These are phyloP conservation scores for Westerdykella sp. DNA, from an alignment of 2,329 filamentous ascomycete species.

Conservation along the genomic window DNA sequence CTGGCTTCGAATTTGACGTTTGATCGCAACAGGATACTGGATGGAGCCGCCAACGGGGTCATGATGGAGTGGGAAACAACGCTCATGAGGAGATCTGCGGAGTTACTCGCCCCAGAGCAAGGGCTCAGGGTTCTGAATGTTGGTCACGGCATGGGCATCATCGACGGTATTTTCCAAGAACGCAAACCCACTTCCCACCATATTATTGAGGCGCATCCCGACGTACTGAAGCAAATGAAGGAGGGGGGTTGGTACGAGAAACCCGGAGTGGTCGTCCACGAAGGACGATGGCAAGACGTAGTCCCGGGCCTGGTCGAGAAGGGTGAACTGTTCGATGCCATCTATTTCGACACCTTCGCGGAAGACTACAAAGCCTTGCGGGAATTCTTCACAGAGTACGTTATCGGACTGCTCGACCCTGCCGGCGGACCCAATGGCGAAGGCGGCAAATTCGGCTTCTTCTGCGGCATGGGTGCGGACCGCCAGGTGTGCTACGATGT, in stretches of 20 bases:
- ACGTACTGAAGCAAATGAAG: conserved; percentile 42
- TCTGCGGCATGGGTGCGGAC: conserved; percentile 80
- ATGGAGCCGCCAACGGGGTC: conserved; percentile 46
- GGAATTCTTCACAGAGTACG: conserved; percentile 79
- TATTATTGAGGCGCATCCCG: conserved; percentile 49
- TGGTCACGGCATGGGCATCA: conserved; percentile 48
- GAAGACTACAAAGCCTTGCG: conserved; percentile 85
- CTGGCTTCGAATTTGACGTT: conserved; percentile 45
- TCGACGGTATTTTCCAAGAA: conserved; percentile 44
- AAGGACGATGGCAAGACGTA: conserved; percentile 47
- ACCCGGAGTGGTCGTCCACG: conserved; percentile 44
- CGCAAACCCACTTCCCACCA: conserved; percentile 42
- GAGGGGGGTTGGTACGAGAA: conserved; percentile 46
- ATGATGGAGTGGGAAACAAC: conserved; percentile 51
- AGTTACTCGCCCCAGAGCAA: conserved; percentile 35
- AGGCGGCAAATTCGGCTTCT: conserved; percentile 55
- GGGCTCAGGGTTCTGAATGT: conserved; percentile 46
- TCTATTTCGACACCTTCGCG: conserved; percentile 98
- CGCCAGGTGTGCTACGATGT: conserved; percentile 92
- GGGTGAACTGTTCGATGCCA: conserved; percentile 42
- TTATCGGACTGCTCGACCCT: conserved; percentile 69
- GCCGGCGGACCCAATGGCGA: conserved; percentile 36
- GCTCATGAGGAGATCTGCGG: conserved; percentile 44
- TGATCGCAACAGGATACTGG: conserved; percentile 42
- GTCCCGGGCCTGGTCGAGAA: conserved; percentile 41